Percentiles rank a stretch among this genome's conserved stretches.
Conservation (phyloP, 2,329 filamentous ascomycete species). For the Diaporthe batatas region DNA sequence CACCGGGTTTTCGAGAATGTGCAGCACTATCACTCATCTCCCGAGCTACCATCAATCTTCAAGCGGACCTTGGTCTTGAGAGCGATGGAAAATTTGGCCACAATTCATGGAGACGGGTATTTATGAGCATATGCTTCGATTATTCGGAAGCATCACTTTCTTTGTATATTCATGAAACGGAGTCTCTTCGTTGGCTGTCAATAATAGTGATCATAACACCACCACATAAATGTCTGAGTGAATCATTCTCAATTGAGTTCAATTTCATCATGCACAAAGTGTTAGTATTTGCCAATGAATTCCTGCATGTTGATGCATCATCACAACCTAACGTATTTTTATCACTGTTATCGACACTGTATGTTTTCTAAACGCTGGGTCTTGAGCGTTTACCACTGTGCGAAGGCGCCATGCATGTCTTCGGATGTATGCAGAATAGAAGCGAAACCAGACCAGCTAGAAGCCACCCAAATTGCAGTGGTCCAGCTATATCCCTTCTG, state of each 20-base stretch:
- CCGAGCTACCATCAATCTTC: neutral
- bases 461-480: neutral
- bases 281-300: no score
- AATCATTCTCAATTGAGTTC: neutral
- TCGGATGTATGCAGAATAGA: no score
- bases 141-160: neutral
- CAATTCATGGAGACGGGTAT: neutral
- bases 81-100: neutral
- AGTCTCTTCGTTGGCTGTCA: constrained; percentile 14
- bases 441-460: no score
- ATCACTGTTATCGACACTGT: no score
- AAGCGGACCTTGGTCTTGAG: neutral
- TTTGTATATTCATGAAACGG: neutral
- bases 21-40: neutral
- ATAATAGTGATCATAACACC: neutral
- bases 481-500: no score
- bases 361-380: no score
- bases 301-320: no score
- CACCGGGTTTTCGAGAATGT: neutral
- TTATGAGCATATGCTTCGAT: neutral
- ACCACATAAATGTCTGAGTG: neutral
- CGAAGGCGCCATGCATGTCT: no score
- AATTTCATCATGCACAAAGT: neutral
- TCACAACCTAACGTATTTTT: no score
- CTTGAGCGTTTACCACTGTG: no score